Conservation (phyloP, 257 asterid species). For the Nicotiana benthamiana region DNA sequence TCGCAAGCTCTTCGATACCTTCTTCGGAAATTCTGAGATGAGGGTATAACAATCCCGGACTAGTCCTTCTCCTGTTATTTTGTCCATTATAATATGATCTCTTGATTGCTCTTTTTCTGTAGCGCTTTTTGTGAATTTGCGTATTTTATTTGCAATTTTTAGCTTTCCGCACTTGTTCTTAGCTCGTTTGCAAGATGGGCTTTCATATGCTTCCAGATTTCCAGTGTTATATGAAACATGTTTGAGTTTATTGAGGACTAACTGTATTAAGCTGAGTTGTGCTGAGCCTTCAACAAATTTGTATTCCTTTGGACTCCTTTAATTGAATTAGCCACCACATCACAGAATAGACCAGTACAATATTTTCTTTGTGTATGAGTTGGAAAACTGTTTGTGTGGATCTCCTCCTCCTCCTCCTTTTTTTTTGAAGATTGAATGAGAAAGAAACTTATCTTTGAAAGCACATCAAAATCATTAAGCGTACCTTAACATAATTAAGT, state of each 20-base stretch:
- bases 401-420: not conserved
- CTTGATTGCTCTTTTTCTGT: not conserved
- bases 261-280: not conserved
- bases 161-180: not conserved
- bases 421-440: not conserved
- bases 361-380: not conserved
- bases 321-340: not conserved
- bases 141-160: not conserved
- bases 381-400: not conserved
- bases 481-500: not conserved
- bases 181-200: not conserved
- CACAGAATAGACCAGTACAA: not conserved
- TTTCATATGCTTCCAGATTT: not conserved
- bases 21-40: conserved; percentile 98
- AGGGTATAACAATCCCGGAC: conserved; percentile 35
- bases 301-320: not conserved
- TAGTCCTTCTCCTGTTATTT: not conserved
- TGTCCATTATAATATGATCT: not conserved
- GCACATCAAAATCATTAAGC: not conserved
- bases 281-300: not conserved
- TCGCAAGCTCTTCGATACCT: conserved; percentile 91
- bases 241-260: not conserved
- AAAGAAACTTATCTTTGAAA: not conserved
- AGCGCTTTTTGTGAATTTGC: not conserved
- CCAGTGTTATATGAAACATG: not conserved